These are phyloP conservation scores for Leccinum uliginosum DNA, from an alignment of 768 basidiomycete species.

Conservation along the genomic window DNA sequence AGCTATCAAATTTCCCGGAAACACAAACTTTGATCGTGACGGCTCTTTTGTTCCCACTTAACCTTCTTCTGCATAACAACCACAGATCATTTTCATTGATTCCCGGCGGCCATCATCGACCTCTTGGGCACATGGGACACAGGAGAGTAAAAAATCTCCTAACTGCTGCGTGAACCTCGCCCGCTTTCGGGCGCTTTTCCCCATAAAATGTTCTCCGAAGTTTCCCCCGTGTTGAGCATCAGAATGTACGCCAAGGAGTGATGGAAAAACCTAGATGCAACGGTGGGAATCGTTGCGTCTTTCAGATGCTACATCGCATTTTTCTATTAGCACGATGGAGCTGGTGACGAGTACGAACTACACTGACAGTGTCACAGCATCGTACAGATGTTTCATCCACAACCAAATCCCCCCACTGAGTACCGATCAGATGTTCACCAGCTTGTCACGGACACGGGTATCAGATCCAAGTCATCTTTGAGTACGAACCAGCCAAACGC, in stretches of 20 bases:
- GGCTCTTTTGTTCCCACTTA: neutral
- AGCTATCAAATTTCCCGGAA: neutral
- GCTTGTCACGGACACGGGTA: neutral
- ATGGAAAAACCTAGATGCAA: neutral
- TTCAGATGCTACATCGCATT: neutral
- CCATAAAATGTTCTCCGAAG: neutral
- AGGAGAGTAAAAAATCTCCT: neutral
- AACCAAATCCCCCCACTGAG: neutral
- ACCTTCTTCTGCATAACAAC: neutral
- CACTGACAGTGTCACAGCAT: neutral
- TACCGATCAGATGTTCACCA: neutral
- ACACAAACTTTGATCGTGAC: neutral
- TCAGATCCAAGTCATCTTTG: constrained; percentile 5
- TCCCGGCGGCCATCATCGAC: neutral
- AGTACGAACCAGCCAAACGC: constrained; percentile 21
- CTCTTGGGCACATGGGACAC: neutral
- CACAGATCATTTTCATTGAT: neutral
- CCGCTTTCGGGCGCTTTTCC: neutral
- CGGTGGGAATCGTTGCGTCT: neutral
- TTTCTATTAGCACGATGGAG: neutral
- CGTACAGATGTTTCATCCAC: neutral
- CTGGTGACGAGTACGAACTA: neutral
- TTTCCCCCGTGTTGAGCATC: neutral
- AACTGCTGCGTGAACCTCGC: neutral
- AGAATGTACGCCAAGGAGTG: neutral